phyloP scores from a whole-genome alignment of 2,329 filamentous ascomycete genomes.

The Cadophora sp. region DNA sequence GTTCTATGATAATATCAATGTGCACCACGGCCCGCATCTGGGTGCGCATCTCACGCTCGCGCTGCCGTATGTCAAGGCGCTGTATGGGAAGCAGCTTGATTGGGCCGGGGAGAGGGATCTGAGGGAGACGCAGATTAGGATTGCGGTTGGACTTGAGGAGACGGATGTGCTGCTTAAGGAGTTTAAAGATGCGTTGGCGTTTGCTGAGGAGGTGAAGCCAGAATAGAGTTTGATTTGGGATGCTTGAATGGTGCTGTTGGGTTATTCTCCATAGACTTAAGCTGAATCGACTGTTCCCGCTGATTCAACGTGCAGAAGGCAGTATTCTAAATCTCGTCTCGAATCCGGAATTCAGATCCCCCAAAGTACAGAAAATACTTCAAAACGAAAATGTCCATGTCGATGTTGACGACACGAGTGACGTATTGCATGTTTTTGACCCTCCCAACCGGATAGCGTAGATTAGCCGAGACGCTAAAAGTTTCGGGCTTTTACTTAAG shows the following conservation, averaged over 20 bases:
- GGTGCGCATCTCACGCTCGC: slow-evolving; percentile 59
- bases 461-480: too few relatives aligned
- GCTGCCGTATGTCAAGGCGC: slow-evolving; percentile 42
- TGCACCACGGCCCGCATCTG: slow-evolving; percentile 60
- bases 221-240: neutral
- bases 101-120: slow-evolving; percentile 28
- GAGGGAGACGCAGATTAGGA: slow-evolving; percentile 32
- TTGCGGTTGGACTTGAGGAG: slow-evolving; percentile 38
- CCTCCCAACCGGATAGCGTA: too few relatives aligned
- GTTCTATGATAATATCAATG: slow-evolving; percentile 58
- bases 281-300: too few relatives aligned
- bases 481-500: too few relatives aligned
- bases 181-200: slow-evolving; percentile 35
- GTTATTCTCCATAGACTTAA: neutral
- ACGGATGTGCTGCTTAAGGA: slow-evolving; percentile 31
- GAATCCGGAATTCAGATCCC: too few relatives aligned
- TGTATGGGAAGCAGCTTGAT: slow-evolving; percentile 36
- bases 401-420: too few relatives aligned
- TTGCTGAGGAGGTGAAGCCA: slow-evolving; percentile 24
- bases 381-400: too few relatives aligned
- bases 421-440: too few relatives aligned
- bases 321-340: too few relatives aligned
- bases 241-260: neutral
- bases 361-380: too few relatives aligned
- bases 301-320: too few relatives aligned